A percentile compares a stretch with the other conserved stretches of the same genome.
Conservation (phyloP, 257 asterid genomes). For the Przewalskia tangutica region DNA sequence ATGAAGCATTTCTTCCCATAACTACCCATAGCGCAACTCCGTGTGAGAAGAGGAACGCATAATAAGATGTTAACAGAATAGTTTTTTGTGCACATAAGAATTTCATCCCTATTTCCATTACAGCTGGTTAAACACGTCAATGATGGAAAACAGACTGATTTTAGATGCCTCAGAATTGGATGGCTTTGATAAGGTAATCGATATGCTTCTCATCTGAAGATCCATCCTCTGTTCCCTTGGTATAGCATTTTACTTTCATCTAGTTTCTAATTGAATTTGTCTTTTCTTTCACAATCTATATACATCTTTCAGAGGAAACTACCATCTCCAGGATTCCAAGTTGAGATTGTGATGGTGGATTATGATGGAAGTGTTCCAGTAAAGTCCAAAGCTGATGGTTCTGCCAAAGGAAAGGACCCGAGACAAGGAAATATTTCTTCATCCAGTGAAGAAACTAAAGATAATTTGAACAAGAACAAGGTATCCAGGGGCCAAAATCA, state of each 20-base stretch:
- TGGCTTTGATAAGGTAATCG: conserved; percentile 65
- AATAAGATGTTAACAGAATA: background rate
- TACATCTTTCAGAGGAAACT: conserved; percentile 64
- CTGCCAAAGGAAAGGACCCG: conserved; percentile 25
- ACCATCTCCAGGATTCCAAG: conserved; percentile 91
- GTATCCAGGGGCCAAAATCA: conserved; percentile 31
- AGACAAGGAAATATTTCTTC: conserved; percentile 24
- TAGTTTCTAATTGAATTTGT: background rate
- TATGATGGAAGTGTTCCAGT: conserved; percentile 52
- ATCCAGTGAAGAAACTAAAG: conserved; percentile 32
- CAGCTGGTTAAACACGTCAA: conserved; percentile 93
- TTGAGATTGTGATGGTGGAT: conserved; percentile 85
- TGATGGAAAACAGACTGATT: conserved; percentile 81
- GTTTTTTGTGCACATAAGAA: background rate
- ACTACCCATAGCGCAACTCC: background rate
- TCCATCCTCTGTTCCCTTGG: background rate
- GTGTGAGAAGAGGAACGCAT: background rate
- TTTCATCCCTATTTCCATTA: background rate
- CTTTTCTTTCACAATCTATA: background rate
- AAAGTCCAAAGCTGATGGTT: conserved; percentile 22
- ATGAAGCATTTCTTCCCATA: background rate
- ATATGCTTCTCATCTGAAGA: conserved; percentile 9
- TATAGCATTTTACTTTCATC: background rate
- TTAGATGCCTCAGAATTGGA: conserved; percentile 53
- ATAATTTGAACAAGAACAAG: conserved; percentile 23